A percentile compares a stretch with the other conserved stretches of the same genome.
These are phyloP conservation scores for Calonectria multiphialidica DNA, from an alignment of 2,329 filamentous ascomycete genomes.

Conservation along the genomic window DNA sequence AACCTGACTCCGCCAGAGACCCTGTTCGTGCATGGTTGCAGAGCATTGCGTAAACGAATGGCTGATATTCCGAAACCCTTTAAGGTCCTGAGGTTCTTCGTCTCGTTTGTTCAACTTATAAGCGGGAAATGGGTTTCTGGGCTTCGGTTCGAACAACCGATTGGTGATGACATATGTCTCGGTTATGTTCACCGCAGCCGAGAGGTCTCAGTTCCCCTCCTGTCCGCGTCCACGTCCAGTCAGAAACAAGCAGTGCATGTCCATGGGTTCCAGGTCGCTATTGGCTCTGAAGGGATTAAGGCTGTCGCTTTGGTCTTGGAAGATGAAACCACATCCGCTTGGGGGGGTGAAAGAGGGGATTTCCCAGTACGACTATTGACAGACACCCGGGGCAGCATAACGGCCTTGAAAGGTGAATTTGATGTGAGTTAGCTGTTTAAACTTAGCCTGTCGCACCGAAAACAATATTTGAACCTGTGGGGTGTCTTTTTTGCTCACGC, in stretches of 20 bases:
- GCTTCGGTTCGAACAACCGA: conserved; percentile 7
- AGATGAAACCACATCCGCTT: not conserved
- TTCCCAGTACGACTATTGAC: not conserved
- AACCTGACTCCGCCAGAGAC: conserved; percentile 5
- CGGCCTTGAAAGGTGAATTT: conserved; percentile 1
- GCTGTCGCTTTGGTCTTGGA: not conserved
- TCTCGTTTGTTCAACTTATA: conserved; percentile 10
- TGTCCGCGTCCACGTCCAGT: not conserved
- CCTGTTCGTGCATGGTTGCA: conserved; percentile 6
- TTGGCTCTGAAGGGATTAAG: not conserved
- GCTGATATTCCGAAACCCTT: not conserved
- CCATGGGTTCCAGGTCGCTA: not conserved
- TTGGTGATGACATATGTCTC: not conserved
- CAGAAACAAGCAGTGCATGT: not conserved
- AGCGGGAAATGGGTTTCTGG: conserved; percentile 19
- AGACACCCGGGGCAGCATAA: not conserved
- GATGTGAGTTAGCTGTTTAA: not conserved
- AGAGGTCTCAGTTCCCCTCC: conserved; percentile 6
- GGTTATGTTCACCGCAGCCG: conserved; percentile 8
- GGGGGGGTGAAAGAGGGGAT: not conserved
- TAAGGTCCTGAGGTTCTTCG: not conserved
- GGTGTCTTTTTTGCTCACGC: not conserved
- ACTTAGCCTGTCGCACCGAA: not conserved
- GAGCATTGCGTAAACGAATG: conserved; percentile 13
- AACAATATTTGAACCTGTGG: too few species aligned